Conservation (phyloP, 805 yeast species). For the Yarrowia alimentaria region DNA sequence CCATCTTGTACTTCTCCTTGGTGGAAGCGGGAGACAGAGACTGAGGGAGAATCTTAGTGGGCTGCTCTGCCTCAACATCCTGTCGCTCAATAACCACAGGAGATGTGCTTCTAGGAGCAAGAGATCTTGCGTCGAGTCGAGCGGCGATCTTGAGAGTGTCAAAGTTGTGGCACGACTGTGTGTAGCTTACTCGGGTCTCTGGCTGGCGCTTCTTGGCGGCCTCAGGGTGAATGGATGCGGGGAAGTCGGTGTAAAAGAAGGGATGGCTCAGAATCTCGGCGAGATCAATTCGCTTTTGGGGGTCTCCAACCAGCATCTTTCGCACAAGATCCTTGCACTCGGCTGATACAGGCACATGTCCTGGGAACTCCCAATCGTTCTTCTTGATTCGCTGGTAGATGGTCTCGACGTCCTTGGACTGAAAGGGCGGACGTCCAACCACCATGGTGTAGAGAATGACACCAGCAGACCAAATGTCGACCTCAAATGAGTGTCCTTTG, state of each 20-base stretch:
- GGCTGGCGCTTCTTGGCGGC: conserved; percentile 5
- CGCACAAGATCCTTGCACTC: conserved; percentile 70
- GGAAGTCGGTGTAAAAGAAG: conserved; percentile 88
- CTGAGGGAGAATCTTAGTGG: conserved; percentile 67
- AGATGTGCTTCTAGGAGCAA: conserved; percentile 4
- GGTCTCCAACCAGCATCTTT: conserved; percentile 71
- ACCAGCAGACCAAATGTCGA: conserved; percentile 97
- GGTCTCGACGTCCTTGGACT: conserved; percentile 87
- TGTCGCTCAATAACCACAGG: conserved; percentile 33
- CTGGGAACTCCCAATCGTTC: conserved; percentile 78
- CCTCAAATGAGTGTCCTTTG: conserved; percentile 89
- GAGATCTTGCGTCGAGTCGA: conserved; percentile 46
- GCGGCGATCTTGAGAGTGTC: conserved; percentile 61
- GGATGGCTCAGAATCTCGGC: conserved; percentile 75
- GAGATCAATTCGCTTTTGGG: conserved; percentile 75
- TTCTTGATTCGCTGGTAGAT: conserved; percentile 89
- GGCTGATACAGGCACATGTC: conserved; percentile 57
- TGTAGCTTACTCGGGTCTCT: conserved; percentile 4
- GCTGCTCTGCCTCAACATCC: conserved; percentile 45
- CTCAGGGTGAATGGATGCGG: conserved; percentile 53
- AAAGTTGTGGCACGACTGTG: conserved; percentile 59
- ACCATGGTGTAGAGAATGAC: conserved; percentile 92
- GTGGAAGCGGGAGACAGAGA: conserved; percentile 93
- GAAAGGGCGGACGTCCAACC: conserved; percentile 96
- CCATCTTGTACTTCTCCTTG: conserved; percentile 68